Conservation (phyloP, 257 asterid species). For the Ballota nigra region DNA sequence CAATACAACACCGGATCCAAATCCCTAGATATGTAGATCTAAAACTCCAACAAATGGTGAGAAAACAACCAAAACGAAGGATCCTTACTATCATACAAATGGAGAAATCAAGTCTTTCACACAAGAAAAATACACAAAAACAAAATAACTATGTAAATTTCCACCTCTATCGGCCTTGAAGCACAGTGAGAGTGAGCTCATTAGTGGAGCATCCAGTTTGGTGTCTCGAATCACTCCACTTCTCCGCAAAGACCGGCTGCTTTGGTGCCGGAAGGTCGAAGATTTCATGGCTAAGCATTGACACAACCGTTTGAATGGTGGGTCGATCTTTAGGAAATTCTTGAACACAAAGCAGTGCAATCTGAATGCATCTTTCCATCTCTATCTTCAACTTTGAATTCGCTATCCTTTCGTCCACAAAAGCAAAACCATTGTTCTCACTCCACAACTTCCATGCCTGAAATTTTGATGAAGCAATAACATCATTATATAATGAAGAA, state of each 20-base stretch:
- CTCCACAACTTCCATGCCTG: constrained; percentile 55
- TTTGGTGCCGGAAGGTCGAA: neutral
- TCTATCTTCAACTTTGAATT: constrained; percentile 5
- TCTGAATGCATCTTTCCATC: constrained; percentile 28
- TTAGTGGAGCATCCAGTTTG: neutral
- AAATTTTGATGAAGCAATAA: neutral
- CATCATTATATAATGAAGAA: neutral
- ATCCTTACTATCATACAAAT: too few species aligned
- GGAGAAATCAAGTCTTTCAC: neutral
- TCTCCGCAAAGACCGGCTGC: constrained; percentile 7
- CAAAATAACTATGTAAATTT: too few species aligned
- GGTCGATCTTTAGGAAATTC: constrained; percentile 4
- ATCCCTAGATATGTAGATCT: too few species aligned
- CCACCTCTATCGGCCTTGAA: neutral
- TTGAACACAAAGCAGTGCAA: neutral
- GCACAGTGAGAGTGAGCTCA: constrained; percentile 3
- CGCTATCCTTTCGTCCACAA: constrained; percentile 30
- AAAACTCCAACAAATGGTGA: too few species aligned
- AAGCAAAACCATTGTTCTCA: constrained; percentile 26
- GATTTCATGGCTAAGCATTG: neutral
- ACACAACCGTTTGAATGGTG: neutral
- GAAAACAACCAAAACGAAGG: too few species aligned
- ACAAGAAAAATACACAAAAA: neutral
- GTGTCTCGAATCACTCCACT: neutral
- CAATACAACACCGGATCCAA: too few species aligned